Percentiles rank a stretch among this genome's conserved stretches.
Conservation (phyloP, 371 early-diverging fungal genomes). For the Fennellomyces sp. region DNA sequence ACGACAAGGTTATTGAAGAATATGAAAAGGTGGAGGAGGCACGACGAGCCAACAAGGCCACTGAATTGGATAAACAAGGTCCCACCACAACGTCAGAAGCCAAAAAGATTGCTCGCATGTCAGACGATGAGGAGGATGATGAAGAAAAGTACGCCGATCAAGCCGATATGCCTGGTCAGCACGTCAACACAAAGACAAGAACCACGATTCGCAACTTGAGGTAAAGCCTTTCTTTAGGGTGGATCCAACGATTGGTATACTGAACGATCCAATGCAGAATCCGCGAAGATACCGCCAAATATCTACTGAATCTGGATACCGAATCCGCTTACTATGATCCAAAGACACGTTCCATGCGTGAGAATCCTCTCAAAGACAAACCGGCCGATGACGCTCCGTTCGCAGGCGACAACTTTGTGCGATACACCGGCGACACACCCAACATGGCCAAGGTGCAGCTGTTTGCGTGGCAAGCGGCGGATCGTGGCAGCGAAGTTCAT, state of each 20-base stretch:
- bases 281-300: slow-evolving; percentile 99
- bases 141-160: slow-evolving; percentile 93
- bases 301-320: slow-evolving; percentile 92
- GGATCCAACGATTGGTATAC: neutral
- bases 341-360: slow-evolving; percentile 98
- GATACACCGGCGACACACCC: slow-evolving; percentile 84
- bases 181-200: slow-evolving; percentile 88
- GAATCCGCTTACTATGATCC: slow-evolving; percentile 98
- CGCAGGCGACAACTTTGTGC: slow-evolving; percentile 93
- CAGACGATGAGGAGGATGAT: slow-evolving; percentile 78
- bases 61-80: slow-evolving; percentile 73
- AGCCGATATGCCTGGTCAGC: slow-evolving; percentile 90
- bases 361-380: slow-evolving; percentile 83
- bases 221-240: slow-evolving; percentile 22
- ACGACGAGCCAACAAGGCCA: slow-evolving; percentile 79
- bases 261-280: slow-evolving; percentile 67
- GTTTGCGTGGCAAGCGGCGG: slow-evolving; percentile 94
- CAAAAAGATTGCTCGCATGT: slow-evolving; percentile 56
- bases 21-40: slow-evolving; percentile 93
- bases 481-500: slow-evolving; percentile 84
- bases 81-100: slow-evolving; percentile 56
- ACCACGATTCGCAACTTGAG: slow-evolving; percentile 95
- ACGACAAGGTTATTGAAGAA: slow-evolving; percentile 79
- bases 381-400: slow-evolving; percentile 60
- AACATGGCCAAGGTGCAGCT: slow-evolving; percentile 84